Conservation (phyloP, 768 basidiomycete species). For the Rhizopogon rudus region DNA sequence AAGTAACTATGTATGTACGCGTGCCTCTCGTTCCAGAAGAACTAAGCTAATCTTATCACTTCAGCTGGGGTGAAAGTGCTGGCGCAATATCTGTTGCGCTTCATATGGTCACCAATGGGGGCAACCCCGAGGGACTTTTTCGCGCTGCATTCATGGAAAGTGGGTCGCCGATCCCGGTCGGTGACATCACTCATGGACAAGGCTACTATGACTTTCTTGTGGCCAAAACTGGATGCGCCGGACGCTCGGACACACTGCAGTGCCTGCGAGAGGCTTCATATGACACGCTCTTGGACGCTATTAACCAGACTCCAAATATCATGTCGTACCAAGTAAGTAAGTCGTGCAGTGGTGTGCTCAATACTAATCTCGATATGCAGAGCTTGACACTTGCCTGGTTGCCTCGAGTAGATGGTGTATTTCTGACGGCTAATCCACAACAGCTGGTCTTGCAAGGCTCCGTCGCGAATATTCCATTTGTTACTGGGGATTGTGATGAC, state of each 20-base stretch:
- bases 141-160: slow-evolving; percentile 48
- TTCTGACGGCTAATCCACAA: slow-evolving; percentile 42
- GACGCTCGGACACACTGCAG: slow-evolving; percentile 29
- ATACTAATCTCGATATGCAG: slow-evolving; percentile 19
- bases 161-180: slow-evolving; percentile 41
- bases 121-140: slow-evolving; percentile 41
- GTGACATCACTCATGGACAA: slow-evolving; percentile 39
- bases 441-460: slow-evolving; percentile 5
- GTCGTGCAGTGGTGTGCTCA: neutral
- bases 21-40: neutral
- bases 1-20: slow-evolving; percentile 58
- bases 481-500: too few species aligned
- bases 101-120: slow-evolving; percentile 45
- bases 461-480: too few species aligned
- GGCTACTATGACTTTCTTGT: slow-evolving; percentile 40
- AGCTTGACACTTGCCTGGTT: slow-evolving; percentile 42
- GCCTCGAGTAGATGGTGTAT: slow-evolving; percentile 44
- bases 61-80: slow-evolving; percentile 51
- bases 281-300: slow-evolving; percentile 32
- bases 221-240: slow-evolving; percentile 5
- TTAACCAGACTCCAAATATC: slow-evolving; percentile 34
- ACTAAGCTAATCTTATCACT: slow-evolving; percentile 19
- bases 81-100: slow-evolving; percentile 51
- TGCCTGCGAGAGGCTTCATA: slow-evolving; percentile 38
- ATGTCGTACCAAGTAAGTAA: slow-evolving; percentile 34